phyloP scores from a whole-genome alignment of 805 yeast genomes.

The Torulaspora quercuum region DNA sequence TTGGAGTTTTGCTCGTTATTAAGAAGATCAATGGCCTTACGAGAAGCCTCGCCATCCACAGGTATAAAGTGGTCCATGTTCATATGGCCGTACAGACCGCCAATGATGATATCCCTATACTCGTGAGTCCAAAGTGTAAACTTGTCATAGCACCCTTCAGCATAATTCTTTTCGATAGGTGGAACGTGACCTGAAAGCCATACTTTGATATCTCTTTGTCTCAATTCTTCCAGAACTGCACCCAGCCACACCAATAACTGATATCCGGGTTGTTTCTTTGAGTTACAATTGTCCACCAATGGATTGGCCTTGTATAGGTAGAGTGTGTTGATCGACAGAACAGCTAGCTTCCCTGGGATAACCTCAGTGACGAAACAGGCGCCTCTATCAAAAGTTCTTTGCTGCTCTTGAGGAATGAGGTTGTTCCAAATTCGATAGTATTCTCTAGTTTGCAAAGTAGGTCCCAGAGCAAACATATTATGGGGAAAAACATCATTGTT shows the following conservation, averaged over 20 bases:
- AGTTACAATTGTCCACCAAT: constrained; percentile 74
- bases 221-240: constrained; percentile 63
- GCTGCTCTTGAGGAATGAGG: constrained; percentile 73
- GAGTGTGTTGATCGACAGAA: constrained; percentile 72
- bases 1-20: background rate
- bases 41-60: constrained; percentile 65
- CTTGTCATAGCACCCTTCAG: constrained; percentile 67
- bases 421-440: constrained; percentile 68
- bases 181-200: constrained; percentile 91
- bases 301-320: constrained; percentile 76
- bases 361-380: constrained; percentile 74
- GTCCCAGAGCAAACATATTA: constrained; percentile 80
- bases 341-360: constrained; percentile 75
- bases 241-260: constrained; percentile 76
- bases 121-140: constrained; percentile 79
- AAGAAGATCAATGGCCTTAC: constrained; percentile 40
- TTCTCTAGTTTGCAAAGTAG: constrained; percentile 82
- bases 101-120: constrained; percentile 77
- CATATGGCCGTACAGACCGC: constrained; percentile 87
- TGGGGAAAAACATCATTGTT: constrained; percentile 90
- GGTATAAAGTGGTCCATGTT: constrained; percentile 83
- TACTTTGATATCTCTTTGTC: constrained; percentile 72
- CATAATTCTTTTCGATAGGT: constrained; percentile 74
- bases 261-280: constrained; percentile 73
- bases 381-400: constrained; percentile 69